Base-by-base conservation (phyloP, 1,284 basidiomycete genomes). In the Mycosarcoma maydis region DNA sequence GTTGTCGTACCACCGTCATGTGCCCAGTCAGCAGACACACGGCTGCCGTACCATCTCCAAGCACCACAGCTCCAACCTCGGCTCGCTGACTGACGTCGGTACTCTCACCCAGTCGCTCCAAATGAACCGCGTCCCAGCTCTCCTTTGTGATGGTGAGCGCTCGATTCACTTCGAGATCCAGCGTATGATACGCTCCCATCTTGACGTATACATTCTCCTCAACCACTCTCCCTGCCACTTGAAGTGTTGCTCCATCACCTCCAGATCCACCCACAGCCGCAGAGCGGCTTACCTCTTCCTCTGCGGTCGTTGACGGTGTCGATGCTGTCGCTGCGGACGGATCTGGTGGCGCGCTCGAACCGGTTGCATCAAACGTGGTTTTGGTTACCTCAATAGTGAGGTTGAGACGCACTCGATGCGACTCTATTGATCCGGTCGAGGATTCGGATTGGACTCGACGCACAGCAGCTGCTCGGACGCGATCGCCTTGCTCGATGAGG, bases 11-110 rank as follows among this genome's bases (percentile, higher is more conserved):
- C 23, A 96, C 86, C 0, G 96, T 99, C 90, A 98, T 97, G 83
- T 98, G 93, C 74, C 97, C 90, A 0, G 93, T 96, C 20, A 99
- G 85, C 22, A 99, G 84, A 82, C 95, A 98, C 76, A 98, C 91
- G 2, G 91, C 90, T 0, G 96, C 96, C 4, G 88, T 90, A 16
- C 73, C 89, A 85, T 98, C 96, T 32, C 96, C 95, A 60, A 92
- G 92, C 1, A 99, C 92, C 16, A 99, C 87, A 0, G 96, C 96
- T 9, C 92, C 96, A 1, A 99, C 91, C 82, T 99, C 95, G 3
- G 96, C 96, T 0, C 94, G 92, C 74, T 90, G 86, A 19, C 93
- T 94, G n/a, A 92, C 92, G 43, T 92, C 86, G 54, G 92, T 92
- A 30, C 92, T 88, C 73, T 98, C 96, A 49, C 90, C 86, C 0